A percentile compares a stretch with the other conserved stretches of the same genome.
Evolutionary conservation across 257 asterid species (phyloP).

Genomic region (Buddleja alternifolia): DNA sequence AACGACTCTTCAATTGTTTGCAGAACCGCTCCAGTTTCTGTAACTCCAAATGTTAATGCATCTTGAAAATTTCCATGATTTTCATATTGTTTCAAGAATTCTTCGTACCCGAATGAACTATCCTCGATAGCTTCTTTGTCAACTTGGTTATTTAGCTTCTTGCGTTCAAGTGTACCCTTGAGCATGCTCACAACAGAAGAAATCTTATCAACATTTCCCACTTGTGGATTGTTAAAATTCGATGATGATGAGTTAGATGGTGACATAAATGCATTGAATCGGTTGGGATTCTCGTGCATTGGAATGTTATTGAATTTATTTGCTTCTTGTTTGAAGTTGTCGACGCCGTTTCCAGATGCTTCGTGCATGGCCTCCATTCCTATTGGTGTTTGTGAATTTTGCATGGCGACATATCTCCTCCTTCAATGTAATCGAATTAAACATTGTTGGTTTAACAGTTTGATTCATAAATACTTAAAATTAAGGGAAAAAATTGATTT

Average conservation of each 20-base stretch:
- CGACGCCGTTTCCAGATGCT: conserved; percentile 39
- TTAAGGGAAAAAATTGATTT: no score
- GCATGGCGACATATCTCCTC: conserved; percentile 84
- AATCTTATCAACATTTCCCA: conserved; percentile 52
- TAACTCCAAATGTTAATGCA: conserved; percentile 39
- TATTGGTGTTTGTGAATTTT: conserved; percentile 56
- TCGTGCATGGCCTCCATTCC: conserved; percentile 59
- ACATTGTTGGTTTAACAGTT: no score
- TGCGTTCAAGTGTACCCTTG: conserved; percentile 72
- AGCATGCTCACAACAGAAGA: conserved; percentile 92
- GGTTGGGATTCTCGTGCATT: conserved; percentile 30
- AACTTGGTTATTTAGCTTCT: conserved; percentile 36
- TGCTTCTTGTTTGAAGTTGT: conserved; percentile 43
- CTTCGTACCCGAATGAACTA: conserved; percentile 48
- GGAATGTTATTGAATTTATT: conserved; percentile 29
- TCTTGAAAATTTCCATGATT: conserved; percentile 48
- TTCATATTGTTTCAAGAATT: conserved; percentile 38
- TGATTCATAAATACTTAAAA: no score
- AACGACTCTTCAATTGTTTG: conserved; percentile 56
- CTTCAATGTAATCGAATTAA: conserved; percentile 35
- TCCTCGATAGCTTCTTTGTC: conserved; percentile 46
- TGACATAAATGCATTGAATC: conserved; percentile 43
- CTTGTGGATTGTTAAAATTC: conserved; percentile 55
- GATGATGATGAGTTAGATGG: conserved; percentile 60
- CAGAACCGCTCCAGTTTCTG: conserved; percentile 44